These are phyloP conservation scores for Sodiomyces alkalinus DNA, from an alignment of 2,329 filamentous ascomycete genomes.

Conservation along the genomic window DNA sequence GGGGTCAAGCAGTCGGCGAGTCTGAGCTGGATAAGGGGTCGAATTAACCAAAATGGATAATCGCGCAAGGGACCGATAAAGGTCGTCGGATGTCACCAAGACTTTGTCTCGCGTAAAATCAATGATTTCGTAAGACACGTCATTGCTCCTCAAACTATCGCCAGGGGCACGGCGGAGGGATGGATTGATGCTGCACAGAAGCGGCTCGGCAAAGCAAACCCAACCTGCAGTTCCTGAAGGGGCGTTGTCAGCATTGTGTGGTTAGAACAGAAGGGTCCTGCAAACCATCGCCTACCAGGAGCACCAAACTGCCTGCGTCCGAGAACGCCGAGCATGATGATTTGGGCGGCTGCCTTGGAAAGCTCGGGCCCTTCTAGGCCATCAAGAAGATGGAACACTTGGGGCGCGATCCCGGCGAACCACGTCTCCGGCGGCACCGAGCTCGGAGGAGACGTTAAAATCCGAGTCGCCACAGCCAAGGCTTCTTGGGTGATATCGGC, in stretches of 20 bases:
- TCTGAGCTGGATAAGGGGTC: slow-evolving; percentile 51
- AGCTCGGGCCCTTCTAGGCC: slow-evolving; percentile 42
- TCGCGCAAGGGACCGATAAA: slow-evolving; percentile 37
- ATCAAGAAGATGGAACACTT: slow-evolving; percentile 47
- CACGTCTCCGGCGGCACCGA: slow-evolving; percentile 38
- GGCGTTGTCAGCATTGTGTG: no score
- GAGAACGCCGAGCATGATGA: slow-evolving; percentile 52
- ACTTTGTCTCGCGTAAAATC: slow-evolving; percentile 27
- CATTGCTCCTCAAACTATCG: slow-evolving; percentile 1
- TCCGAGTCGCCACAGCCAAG: slow-evolving; percentile 43
- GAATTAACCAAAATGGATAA: slow-evolving; percentile 42
- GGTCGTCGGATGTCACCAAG: slow-evolving; percentile 28
- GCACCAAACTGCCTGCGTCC: slow-evolving; percentile 48
- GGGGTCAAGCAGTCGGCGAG: slow-evolving; percentile 43
- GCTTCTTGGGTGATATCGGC: slow-evolving; percentile 55
- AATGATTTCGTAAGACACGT: slow-evolving; percentile 22
- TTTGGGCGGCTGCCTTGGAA: slow-evolving; percentile 41
- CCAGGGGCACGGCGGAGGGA: slow-evolving; percentile 7
- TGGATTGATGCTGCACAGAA: slow-evolving; percentile 36
- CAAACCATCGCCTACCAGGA: slow-evolving; percentile 26
- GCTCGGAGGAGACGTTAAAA: slow-evolving; percentile 45
- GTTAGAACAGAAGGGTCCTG: background rate
- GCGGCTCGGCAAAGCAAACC: slow-evolving; percentile 43
- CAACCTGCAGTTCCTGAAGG: slow-evolving; percentile 42
- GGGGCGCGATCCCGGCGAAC: slow-evolving; percentile 44